A percentile compares a stretch with the other conserved stretches of the same genome.
These are phyloP conservation scores for Capniomyces stellatus DNA, from an alignment of 371 early-diverging fungal genomes.

Conservation along the genomic window DNA sequence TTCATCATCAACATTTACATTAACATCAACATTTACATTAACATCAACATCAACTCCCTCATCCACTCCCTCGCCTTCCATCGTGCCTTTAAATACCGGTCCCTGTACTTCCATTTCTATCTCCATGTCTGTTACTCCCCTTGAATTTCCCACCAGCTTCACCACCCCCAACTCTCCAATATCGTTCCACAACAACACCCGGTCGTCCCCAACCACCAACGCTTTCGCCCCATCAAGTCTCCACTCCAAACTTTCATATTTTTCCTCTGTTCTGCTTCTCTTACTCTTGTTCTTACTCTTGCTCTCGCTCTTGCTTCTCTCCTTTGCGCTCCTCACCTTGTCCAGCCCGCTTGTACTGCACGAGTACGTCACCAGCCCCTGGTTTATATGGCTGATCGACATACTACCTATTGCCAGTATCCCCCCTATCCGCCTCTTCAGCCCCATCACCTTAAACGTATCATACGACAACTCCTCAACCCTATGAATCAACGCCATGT, in stretches of 20 bases:
- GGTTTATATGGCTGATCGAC: conserved; percentile 69
- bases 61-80: too few species aligned
- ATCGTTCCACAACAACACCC: not conserved
- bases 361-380: conserved; percentile 37
- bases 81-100: too few species aligned
- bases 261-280: not conserved
- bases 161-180: not conserved
- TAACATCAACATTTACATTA: too few species aligned
- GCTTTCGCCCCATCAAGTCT: not conserved
- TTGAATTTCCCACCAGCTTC: not conserved
- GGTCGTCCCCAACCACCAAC: not conserved
- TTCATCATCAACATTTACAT: too few species aligned
- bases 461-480: conserved; percentile 70
- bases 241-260: not conserved
- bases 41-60: too few species aligned
- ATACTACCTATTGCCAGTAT: conserved; percentile 60
- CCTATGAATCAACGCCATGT: conserved; percentile 61
- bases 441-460: conserved; percentile 41
- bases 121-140: not conserved
- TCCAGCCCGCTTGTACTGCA: not conserved
- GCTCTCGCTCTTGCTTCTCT: not conserved
- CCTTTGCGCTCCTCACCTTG: not conserved
- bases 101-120: too few species aligned
- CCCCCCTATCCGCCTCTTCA: conserved; percentile 78
- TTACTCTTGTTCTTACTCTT: not conserved